Evolutionary conservation across 495 filamentous ascomycete genomes (phyloP).

Genomic region (Chaetomium fimeti): DNA sequence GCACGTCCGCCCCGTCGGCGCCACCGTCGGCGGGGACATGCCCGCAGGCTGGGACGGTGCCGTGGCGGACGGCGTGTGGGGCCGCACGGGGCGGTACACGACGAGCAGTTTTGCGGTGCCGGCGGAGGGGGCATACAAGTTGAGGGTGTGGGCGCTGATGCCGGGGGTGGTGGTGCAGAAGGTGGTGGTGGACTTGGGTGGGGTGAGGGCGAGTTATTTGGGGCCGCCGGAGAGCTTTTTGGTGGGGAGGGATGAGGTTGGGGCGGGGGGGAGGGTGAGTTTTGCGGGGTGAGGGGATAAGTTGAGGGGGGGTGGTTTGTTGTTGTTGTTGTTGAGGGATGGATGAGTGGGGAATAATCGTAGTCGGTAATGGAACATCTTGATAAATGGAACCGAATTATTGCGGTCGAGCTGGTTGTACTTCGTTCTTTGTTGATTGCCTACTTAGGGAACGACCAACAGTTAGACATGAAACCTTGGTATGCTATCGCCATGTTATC

Average conservation of each 20-base stretch:
- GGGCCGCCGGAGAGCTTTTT: constrained; percentile 67
- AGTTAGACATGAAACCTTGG: no score
- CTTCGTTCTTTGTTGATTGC: no score
- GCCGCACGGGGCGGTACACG: constrained; percentile 46
- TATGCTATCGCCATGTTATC: no score
- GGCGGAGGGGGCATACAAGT: constrained; percentile 52
- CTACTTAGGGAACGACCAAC: no score
- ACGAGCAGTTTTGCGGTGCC: constrained; percentile 53
- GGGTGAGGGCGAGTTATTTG: constrained; percentile 62
- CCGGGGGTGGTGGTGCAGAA: constrained; percentile 68
- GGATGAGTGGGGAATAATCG: not conserved
- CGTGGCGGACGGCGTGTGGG: constrained; percentile 61
- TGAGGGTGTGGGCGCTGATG: constrained; percentile 63
- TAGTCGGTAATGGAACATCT: not conserved
- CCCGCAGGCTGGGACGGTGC: constrained; percentile 58
- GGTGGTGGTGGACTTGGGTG: constrained; percentile 64
- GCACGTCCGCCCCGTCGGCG: constrained; percentile 52
- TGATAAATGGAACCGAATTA: not conserved
- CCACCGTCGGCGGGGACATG: constrained; percentile 46
- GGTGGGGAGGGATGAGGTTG: constrained; percentile 46
- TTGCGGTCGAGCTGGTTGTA: no score
- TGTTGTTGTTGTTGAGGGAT: not conserved
- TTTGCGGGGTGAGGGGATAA: constrained; percentile 28
- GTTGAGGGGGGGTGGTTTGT: not conserved
- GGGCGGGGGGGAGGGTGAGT: constrained; percentile 44